Evolutionary conservation across 768 basidiomycete species (phyloP), one percentile per base, ranked within the genome.

Genomic region (button mushroom (Agaricus bisporus)): DNA sequence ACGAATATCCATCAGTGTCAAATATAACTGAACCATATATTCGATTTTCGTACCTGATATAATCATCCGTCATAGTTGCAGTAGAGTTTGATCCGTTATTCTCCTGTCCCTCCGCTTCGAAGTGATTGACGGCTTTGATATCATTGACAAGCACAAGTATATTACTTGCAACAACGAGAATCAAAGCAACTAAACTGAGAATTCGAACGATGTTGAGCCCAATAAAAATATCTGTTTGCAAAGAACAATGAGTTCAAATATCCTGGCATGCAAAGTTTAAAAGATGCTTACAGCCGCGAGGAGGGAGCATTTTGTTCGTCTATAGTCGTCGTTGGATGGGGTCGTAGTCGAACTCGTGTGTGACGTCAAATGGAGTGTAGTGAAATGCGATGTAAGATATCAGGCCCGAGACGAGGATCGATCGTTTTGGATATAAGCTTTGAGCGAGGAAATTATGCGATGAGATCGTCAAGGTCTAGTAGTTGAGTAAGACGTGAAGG

Each of bases 81-180:
- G 25, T 28, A 2, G 51, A 53, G 14, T 51, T 45, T 7, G 43
- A 47, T 39, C 65, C 68, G 52, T 59, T 66, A 12, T 62, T 59
- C 35, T 64, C 61, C 26, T 69, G 66, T 20, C 61, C 66, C 25
- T 68, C 74, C 7, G 76, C 70, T 58, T 77, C 69, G 60, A 83
- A 88, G 41, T 63, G 69, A 60, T 91, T 88, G 56, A 91, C 85
- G 14, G 89, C 88, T 59, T 84, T 72, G 56, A 92, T 68, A 63
- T 91, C 88, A 48, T 79, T 76, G 25, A 85, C 85, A 41, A 91
- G 76, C 25, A 82, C 83, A 50, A 88, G 78, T 56, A 89, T 82
- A 56, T 81, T 91, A 72, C 81, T 90, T 12, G 88, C 73, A 57
- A 95, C 86, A 41, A 92, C 88, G 44, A 95, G 81, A 6, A 88